phyloP scores from a whole-genome alignment of 768 basidiomycete genomes.

The Tephrocybe rancida region DNA sequence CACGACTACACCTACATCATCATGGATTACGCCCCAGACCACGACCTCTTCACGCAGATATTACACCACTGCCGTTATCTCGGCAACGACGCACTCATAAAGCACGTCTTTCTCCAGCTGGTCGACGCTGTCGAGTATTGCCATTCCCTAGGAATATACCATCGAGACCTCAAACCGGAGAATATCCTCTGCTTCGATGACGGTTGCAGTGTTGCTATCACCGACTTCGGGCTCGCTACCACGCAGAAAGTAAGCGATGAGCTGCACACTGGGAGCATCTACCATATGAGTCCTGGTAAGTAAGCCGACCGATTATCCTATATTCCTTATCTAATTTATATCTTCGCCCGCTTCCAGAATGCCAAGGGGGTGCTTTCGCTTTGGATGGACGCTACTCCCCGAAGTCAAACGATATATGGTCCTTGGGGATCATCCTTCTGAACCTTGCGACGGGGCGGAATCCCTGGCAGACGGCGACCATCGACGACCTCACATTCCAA shows the following conservation, averaged over 20 bases:
- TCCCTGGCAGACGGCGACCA: constrained; percentile 91
- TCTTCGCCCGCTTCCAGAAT: no score
- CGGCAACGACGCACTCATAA: constrained; percentile 84
- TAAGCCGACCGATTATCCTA: neutral
- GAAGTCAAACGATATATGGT: constrained; percentile 93
- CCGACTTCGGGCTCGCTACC: constrained; percentile 95
- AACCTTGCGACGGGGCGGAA: constrained; percentile 95
- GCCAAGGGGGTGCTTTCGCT: constrained; percentile 76
- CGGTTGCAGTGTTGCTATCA: constrained; percentile 80
- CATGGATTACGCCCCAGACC: constrained; percentile 90
- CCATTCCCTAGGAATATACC: constrained; percentile 90
- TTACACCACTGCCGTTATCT: constrained; percentile 76
- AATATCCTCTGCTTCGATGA: constrained; percentile 86
- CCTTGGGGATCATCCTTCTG: constrained; percentile 92
- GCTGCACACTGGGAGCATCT: constrained; percentile 96
- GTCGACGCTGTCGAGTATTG: constrained; percentile 93
- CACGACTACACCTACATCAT: constrained; percentile 82
- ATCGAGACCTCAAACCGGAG: constrained; percentile 97
- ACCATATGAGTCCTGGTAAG: constrained; percentile 96
- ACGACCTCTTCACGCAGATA: constrained; percentile 93
- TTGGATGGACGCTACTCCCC: constrained; percentile 78
- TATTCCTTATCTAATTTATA: constrained; percentile 17
- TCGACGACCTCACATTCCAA: constrained; percentile 85
- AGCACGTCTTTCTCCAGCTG: constrained; percentile 89
- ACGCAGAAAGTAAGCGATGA: constrained; percentile 84